phyloP scores from a whole-genome alignment of 306 rosid species.

The Castanopsis chinensis region DNA sequence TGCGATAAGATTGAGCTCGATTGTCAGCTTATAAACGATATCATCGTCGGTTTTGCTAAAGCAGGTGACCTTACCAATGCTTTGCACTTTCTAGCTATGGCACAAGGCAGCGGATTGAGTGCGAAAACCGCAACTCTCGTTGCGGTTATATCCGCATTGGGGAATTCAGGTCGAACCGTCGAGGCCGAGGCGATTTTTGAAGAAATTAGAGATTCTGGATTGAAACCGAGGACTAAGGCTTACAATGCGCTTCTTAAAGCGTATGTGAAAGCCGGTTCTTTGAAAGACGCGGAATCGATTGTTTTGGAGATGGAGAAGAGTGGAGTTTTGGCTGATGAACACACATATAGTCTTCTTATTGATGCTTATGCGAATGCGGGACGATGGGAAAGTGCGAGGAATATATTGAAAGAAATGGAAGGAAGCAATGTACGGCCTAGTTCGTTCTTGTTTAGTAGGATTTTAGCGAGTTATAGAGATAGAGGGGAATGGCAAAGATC shows the following conservation, averaged over 20 bases:
- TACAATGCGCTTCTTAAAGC: conserved; percentile 85
- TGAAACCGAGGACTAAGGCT: conserved; percentile 74
- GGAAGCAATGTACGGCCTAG: conserved; percentile 70
- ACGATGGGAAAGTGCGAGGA: conserved; percentile 88
- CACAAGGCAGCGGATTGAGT: conserved; percentile 73
- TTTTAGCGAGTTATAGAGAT: conserved; percentile 76
- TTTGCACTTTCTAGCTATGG: conserved; percentile 68
- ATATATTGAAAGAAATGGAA: conserved; percentile 84
- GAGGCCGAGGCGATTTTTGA: conserved; percentile 91
- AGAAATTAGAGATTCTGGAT: conserved; percentile 76
- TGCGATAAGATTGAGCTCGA: conserved; percentile 75
- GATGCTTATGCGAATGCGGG: conserved; percentile 82
- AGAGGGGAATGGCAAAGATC: conserved; percentile 93
- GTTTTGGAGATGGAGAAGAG: conserved; percentile 79
- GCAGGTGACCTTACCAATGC: conserved; percentile 75
- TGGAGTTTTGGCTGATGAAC: conserved; percentile 77
- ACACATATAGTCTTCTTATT: conserved; percentile 69
- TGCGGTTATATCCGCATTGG: conserved; percentile 66
- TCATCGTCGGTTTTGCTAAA: conserved; percentile 68
- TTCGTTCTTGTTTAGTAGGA: conserved; percentile 67
- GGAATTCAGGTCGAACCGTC: conserved; percentile 61
- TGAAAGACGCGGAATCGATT: conserved; percentile 72
- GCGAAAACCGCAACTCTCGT: conserved; percentile 62
- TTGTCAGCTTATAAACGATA: conserved; percentile 69
- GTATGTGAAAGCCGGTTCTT: conserved; percentile 64